Conservation (phyloP, 2,329 filamentous ascomycete genomes). For the Colletotrichum costaricense region DNA sequence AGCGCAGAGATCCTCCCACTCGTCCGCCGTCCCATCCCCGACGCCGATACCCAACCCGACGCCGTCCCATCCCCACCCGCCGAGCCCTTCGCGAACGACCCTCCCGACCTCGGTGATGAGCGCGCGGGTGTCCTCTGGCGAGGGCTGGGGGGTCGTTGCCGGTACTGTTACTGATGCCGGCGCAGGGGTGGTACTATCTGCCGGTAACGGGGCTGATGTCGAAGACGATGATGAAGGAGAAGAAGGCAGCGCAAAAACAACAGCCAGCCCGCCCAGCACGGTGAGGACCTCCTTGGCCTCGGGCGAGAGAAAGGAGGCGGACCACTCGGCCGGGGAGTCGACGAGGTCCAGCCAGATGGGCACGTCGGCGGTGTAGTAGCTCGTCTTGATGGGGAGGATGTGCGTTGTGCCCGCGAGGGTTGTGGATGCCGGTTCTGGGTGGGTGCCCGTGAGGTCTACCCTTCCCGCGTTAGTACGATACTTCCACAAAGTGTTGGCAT, state of each 20-base stretch:
- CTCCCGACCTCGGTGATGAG: conserved; percentile 65
- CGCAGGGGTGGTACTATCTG: not conserved
- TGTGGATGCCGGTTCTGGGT: conserved; percentile 50
- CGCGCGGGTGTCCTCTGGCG: conserved; percentile 44
- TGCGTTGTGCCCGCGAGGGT: conserved; percentile 71
- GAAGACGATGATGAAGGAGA: not conserved
- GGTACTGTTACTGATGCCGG: not conserved
- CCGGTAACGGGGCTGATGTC: not conserved
- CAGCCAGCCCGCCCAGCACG: conserved; percentile 70
- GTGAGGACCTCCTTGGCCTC: conserved; percentile 73
- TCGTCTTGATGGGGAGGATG: conserved; percentile 63
- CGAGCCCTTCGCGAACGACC: conserved; percentile 67
- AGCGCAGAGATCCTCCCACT: conserved; percentile 71
- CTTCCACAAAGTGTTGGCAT: too few relatives aligned
- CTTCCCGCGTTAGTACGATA: conserved; percentile 24
- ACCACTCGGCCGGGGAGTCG: conserved; percentile 63
- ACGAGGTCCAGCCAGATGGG: conserved; percentile 77
- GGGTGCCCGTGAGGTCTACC: conserved; percentile 64
- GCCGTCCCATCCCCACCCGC: conserved; percentile 74
- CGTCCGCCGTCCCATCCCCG: conserved; percentile 56
- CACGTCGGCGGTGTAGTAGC: conserved; percentile 70
- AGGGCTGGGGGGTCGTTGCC: not conserved
- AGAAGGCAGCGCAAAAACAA: conserved; percentile 59
- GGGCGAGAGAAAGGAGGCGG: conserved; percentile 66
- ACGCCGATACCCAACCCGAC: conserved; percentile 70